These are phyloP conservation scores for Gloeophyllum trabeum DNA, from an alignment of 768 basidiomycete genomes.

Conservation along the genomic window DNA sequence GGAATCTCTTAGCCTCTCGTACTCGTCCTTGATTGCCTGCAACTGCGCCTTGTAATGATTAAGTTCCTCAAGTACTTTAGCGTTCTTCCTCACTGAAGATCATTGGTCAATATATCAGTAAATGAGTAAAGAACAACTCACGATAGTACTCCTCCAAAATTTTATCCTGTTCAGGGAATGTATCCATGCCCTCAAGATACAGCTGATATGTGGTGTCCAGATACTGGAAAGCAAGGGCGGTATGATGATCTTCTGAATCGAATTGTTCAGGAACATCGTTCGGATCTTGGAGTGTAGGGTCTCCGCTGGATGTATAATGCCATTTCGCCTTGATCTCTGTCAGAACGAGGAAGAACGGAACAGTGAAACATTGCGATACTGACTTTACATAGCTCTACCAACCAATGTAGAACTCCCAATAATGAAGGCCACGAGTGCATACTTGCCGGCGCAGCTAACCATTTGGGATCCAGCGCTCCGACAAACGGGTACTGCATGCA, in stretches of 20 bases:
- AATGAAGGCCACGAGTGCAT: constrained; percentile 90
- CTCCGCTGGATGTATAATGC: not conserved
- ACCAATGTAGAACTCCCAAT: constrained; percentile 86
- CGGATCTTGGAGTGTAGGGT: not conserved
- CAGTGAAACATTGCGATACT: not conserved
- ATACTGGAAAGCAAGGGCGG: not conserved
- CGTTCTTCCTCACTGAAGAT: not conserved
- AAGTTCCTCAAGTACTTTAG: not conserved
- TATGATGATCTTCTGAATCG: not conserved
- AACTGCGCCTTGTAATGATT: not conserved
- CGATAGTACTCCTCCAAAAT: not conserved
- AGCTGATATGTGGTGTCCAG: not conserved
- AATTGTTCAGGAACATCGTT: not conserved
- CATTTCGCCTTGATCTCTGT: not conserved
- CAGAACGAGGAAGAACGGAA: not conserved
- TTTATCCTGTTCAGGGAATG: not conserved
- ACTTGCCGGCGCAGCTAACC: constrained; percentile 79
- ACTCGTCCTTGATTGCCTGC: not conserved
- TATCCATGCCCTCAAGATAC: not conserved
- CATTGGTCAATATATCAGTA: not conserved
- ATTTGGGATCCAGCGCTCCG: constrained; percentile 71
- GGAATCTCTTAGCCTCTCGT: not conserved
- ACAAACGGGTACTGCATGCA: constrained; percentile 75
- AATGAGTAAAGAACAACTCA: not conserved
- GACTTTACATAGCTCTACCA: constrained; percentile 80